These are phyloP conservation scores for Cladosporium cucumerinum DNA, from an alignment of 2,329 filamentous ascomycete species.

Conservation along the genomic window DNA sequence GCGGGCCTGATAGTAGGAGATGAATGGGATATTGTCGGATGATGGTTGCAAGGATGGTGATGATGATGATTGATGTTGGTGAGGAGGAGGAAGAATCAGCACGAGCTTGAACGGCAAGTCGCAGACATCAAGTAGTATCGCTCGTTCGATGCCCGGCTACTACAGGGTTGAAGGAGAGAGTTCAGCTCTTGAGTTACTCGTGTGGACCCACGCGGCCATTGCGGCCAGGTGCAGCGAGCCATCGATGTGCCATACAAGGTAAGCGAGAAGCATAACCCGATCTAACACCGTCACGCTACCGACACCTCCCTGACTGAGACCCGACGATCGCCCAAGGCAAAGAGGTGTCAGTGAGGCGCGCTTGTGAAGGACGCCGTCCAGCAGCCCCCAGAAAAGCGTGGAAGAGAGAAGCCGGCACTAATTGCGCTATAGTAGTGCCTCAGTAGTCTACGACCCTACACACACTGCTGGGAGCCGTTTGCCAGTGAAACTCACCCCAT, in stretches of 20 bases:
- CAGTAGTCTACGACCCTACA: neutral
- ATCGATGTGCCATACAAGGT: neutral
- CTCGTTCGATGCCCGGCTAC: neutral
- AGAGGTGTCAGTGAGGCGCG: neutral
- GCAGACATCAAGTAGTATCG: constrained; percentile 8
- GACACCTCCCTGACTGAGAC: neutral
- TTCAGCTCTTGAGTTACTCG: neutral
- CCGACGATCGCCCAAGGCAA: constrained; percentile 13
- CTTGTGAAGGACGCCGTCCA: constrained; percentile 4
- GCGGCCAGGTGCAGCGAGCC: constrained; percentile 10
- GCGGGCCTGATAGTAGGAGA: neutral
- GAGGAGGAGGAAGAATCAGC: neutral
- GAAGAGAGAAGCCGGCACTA: constrained; percentile 11
- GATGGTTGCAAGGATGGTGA: neutral
- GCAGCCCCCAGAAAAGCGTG: constrained; percentile 7
- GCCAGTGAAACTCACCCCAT: constrained; percentile 1
- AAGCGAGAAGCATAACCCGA: constrained; percentile 7
- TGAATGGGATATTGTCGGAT: neutral
- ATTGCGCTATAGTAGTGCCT: neutral
- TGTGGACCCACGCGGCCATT: constrained; percentile 1
- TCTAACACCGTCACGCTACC: constrained; percentile 1
- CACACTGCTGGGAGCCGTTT: neutral
- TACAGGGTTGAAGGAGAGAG: constrained; percentile 11
- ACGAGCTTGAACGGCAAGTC: neutral
- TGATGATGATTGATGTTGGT: neutral